Percentiles rank a stretch among this genome's conserved stretches.
Conservation (phyloP, 768 basidiomycete species). For the Leccinellum luteum region DNA sequence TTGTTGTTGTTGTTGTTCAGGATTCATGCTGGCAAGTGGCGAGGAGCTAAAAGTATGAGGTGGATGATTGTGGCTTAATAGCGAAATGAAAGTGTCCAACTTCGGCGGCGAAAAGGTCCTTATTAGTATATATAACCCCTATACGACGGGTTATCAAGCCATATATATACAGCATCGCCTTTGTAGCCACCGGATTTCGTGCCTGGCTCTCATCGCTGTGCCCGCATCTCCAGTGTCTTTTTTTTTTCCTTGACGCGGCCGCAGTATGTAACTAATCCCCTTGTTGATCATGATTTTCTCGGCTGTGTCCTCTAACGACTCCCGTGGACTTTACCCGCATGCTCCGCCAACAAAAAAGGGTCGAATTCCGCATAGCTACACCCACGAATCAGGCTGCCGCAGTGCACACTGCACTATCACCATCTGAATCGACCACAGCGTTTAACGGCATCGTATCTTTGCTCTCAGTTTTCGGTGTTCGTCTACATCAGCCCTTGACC, state of each 20-base stretch:
- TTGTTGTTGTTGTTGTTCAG: neutral
- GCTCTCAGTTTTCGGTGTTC: neutral
- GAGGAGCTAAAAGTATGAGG: constrained; percentile 5
- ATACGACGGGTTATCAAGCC: neutral
- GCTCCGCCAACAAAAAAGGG: neutral
- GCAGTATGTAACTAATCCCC: neutral
- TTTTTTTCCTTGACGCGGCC: neutral
- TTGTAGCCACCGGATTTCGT: neutral
- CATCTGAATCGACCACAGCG: neutral
- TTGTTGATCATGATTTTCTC: constrained; percentile 1
- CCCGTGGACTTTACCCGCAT: neutral
- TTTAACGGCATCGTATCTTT: neutral
- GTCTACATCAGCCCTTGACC: constrained; percentile 3
- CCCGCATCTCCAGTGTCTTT: neutral
- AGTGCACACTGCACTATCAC: neutral
- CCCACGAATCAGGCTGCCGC: neutral
- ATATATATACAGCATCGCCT: neutral
- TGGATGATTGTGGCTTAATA: constrained; percentile 18
- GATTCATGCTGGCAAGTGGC: constrained; percentile 1
- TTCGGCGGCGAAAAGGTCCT: neutral
- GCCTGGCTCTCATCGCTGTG: constrained; percentile 4
- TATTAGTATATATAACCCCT: constrained; percentile 7
- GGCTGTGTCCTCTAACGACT: constrained; percentile 3
- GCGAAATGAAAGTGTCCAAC: constrained; percentile 9
- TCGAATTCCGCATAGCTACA: neutral